Evolutionary conservation across 768 basidiomycete genomes (phyloP).

Genomic region (Mycena kentingensis): DNA sequence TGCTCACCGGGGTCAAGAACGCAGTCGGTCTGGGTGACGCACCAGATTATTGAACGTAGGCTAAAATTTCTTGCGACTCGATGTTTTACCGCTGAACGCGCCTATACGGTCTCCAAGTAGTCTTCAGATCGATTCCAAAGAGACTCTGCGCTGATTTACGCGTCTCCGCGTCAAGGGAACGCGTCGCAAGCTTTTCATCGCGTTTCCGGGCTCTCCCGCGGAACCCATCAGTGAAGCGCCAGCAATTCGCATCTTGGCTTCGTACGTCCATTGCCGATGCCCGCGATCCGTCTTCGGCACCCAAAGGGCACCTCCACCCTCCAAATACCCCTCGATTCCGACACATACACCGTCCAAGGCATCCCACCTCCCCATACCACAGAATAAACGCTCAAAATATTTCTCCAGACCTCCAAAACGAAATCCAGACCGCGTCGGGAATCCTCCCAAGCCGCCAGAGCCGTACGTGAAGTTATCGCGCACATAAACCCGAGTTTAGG

Average conservation of each 20-base stretch:
- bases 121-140: too few species aligned
- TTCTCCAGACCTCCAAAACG: conserved; percentile 63
- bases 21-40: conserved; percentile 47
- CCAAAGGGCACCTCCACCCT: conserved; percentile 83
- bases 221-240: too few species aligned
- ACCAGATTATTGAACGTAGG: conserved; percentile 19
- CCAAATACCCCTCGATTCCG: conserved; percentile 58
- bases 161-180: too few species aligned
- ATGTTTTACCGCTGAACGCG: too few species aligned
- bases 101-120: too few species aligned
- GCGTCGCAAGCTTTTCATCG: too few species aligned
- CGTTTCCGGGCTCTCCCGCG: too few species aligned
- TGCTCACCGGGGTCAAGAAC: conserved; percentile 55
- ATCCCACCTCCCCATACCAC: not conserved
- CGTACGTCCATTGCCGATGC: conserved; percentile 49
- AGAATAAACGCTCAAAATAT: not conserved
- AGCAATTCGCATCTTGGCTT: not conserved
- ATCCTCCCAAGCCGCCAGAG: conserved; percentile 80
- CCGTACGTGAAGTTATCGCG: conserved; percentile 48
- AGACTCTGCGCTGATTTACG: too few species aligned
- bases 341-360: conserved; percentile 57
- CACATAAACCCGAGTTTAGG: conserved; percentile 9
- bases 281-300: conserved; percentile 77
- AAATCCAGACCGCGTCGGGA: conserved; percentile 64
- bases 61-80: too few species aligned